Evolutionary conservation across 805 yeast genomes (phyloP), one percentile per base, ranked within the genome.

Genomic region (Ogataea kodamae): DNA sequence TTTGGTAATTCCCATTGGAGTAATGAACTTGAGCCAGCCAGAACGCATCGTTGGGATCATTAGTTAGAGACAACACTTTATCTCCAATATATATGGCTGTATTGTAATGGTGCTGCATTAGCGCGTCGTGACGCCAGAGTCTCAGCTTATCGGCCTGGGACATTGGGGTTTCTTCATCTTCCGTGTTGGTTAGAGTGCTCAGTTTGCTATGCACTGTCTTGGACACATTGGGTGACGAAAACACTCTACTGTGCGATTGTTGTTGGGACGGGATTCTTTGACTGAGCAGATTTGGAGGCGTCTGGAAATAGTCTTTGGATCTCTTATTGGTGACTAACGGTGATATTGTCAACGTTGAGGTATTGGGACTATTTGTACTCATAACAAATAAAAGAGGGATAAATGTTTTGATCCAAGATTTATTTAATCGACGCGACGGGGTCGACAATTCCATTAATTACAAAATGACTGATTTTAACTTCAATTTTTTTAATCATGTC

Each of bases 21-120:
- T 77, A 86, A 55, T 82, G 78, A 4, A 84, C 95, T 62, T 90
- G 96, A 0, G 96, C 96, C 18, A 90, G 67, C 96, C 97, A 89
- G 58, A 87, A 90, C 8, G 96, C 96, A 55, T 90, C 97, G 51
- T 81, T 85, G 9, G 96, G 83, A 52, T 89, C 96, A 39, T 72
- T 70, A 0, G 97, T 88, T 40, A 92, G 62, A 1, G 88, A 74
- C 25, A 86, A 69, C 6, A 92, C 85, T 50, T 89, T 90, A 61
- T 92, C 96, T 10, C 96, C 97, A 17, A 92, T 74, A 54, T 78
- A 87, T 49, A 82, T 90, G 0, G 97, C 97, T 0, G 97, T 86
- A 26, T 71, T 70, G 57, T 85, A 85, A 43, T 88, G 94, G 55
- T 89, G 97, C 49, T 89, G 95, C 81, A 83, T 78, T 37, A 83